Conservation (phyloP, 2,329 filamentous ascomycete species). For the Cladosporium austrohemisphaericum region DNA sequence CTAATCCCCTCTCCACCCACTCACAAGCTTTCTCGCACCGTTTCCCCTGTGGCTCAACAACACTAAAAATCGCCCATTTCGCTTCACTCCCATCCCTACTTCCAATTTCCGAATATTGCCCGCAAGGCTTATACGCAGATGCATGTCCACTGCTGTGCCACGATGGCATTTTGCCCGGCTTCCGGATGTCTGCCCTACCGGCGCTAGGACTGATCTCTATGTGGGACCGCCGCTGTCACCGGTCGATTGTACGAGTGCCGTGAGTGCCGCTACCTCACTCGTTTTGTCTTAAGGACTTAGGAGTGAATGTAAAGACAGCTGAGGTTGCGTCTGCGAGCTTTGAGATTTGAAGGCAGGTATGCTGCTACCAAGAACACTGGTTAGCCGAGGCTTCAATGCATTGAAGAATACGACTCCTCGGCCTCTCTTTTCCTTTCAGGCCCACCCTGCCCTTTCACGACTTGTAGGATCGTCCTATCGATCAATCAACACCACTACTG, state of each 20-base stretch:
- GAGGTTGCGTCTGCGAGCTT: no score
- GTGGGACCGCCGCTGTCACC: conserved; percentile 8
- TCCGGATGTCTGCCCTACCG: conserved; percentile 4
- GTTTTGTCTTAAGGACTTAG: background rate
- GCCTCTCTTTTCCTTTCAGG: background rate
- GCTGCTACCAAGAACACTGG: background rate
- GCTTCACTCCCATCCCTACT: background rate
- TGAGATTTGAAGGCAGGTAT: no score
- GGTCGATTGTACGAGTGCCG: background rate
- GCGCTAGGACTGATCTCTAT: background rate
- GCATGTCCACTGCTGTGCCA: conserved; percentile 3
- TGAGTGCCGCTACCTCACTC: background rate
- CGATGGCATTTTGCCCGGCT: background rate
- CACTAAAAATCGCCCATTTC: background rate
- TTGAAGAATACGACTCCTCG: background rate
- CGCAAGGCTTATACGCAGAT: conserved; percentile 7
- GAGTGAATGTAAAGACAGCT: background rate
- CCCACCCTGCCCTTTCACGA: background rate
- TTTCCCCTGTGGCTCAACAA: background rate
- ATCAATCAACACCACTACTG: background rate
- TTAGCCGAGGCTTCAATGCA: background rate
- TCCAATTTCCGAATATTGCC: conserved; percentile 2
- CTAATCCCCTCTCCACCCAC: background rate
- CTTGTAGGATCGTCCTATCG: no score
- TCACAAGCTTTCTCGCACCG: conserved; percentile 7